Conservation (phyloP, 31 red algal genomes). For the Bonnemaisonia californica region DNA sequence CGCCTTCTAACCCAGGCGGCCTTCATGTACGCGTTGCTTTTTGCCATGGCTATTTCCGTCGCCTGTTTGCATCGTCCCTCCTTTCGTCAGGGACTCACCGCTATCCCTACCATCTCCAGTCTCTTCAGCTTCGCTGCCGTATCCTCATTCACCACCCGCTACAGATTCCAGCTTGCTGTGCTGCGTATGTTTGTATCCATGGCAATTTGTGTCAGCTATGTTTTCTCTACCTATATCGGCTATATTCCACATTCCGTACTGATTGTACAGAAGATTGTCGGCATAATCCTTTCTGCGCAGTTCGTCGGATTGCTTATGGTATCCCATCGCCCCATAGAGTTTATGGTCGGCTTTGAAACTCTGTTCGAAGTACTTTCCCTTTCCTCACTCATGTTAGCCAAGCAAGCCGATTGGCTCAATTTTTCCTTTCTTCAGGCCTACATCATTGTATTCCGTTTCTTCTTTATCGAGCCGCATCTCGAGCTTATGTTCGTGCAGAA, state of each 20-base stretch:
- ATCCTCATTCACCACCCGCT: slow-evolving; percentile 11
- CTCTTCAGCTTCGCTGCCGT: not conserved
- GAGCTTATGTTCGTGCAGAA: slow-evolving; percentile 57
- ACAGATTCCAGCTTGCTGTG: slow-evolving; percentile 38
- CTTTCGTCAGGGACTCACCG: slow-evolving; percentile 13
- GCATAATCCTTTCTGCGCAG: slow-evolving; percentile 33
- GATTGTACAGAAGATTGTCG: slow-evolving; percentile 28
- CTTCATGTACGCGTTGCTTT: slow-evolving; percentile 56
- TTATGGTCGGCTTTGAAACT: slow-evolving; percentile 34
- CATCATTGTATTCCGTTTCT: slow-evolving; percentile 65
- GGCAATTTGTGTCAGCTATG: slow-evolving; percentile 59
- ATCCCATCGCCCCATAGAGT: slow-evolving; percentile 38
- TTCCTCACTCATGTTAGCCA: slow-evolving; percentile 57
- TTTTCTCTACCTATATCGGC: slow-evolving; percentile 60
- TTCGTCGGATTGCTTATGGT: slow-evolving; percentile 40
- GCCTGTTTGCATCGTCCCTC: not conserved
- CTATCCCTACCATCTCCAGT: not conserved
- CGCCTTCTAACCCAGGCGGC: slow-evolving; percentile 25
- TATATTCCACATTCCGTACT: slow-evolving; percentile 31
- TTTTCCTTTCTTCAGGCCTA: slow-evolving; percentile 89
- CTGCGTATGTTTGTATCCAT: slow-evolving; percentile 55
- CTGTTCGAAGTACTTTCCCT: slow-evolving; percentile 71
- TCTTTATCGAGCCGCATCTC: slow-evolving; percentile 57
- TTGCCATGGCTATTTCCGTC: slow-evolving; percentile 30
- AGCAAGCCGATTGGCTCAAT: slow-evolving; percentile 64